Base-by-base conservation (phyloP, 78 protist genomes). In the Anaeramoeba ignava region DNA sequence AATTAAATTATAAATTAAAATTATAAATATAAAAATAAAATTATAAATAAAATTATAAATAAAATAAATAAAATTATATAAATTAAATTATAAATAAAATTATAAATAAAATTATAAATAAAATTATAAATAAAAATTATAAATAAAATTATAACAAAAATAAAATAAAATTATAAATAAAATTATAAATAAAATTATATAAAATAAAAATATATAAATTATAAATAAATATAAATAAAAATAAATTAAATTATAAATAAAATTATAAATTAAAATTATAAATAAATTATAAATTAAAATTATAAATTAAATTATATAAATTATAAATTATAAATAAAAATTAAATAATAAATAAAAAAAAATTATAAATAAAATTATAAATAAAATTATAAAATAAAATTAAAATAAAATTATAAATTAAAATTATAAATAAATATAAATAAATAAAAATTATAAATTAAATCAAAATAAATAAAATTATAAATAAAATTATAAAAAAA, bases 71-170 rank as follows among this genome's bases (percentile, higher is more conserved):
- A n/a, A 68, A n/a, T n/a, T 33, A 68, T 68, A 33, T 33, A 33
- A 68, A 33, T 33, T 68, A 33, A 33, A 68, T 68, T 33, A 68
- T 33, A 68, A 68, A 68, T n/a, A 33, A 33, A 33, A n/a, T 33
- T 33, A 33, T 68, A 68, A 33, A 33, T 33, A 68, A n/a, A n/a
- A n/a, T 68, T 68, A 33, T n/a, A 33, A 33, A 33, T 68, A 33
- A n/a, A 68, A 68, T 68, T n/a, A n/a, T 33, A n/a, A 68, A 68
- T 33, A n/a, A 33, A n/a, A 68, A 68, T 68, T 33, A 68, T 68
- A 68, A 68, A 68, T 33, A 68, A 68, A 68, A 68, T 68, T 68
- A 68, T 68, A 68, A 68, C 78, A 68, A 68, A 68, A 68, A 68
- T 68, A n/a, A 68, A 68, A 68, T 68, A 68, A 33, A 33, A 68